phyloP scores from a whole-genome alignment of 345 rosid species.

The Ceriops tagal region DNA sequence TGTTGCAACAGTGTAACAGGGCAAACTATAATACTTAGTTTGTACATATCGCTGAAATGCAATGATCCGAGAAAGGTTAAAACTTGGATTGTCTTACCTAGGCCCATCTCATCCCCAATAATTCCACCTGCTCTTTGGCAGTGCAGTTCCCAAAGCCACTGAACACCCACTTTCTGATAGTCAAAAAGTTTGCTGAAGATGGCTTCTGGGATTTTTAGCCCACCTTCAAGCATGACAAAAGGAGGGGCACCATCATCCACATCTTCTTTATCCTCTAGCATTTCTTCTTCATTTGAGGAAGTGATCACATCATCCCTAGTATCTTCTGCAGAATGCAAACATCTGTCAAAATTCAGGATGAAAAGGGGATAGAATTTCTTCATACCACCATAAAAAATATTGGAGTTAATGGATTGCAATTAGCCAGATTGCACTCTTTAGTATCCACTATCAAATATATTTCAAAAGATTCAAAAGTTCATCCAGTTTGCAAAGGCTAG shows the following conservation, averaged over 20 bases:
- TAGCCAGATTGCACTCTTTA: not conserved
- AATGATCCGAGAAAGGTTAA: slow-evolving; percentile 88
- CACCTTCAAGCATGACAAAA: slow-evolving; percentile 72
- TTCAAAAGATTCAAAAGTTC: not conserved
- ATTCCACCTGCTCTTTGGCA: slow-evolving; percentile 99
- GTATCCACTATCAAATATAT: not conserved
- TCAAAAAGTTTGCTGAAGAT: slow-evolving; percentile 79
- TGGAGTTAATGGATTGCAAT: not conserved
- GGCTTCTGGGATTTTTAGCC: slow-evolving; percentile 69
- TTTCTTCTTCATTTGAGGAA: slow-evolving; percentile 56
- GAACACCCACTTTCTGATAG: slow-evolving; percentile 96
- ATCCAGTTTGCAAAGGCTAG: not conserved
- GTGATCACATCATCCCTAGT: slow-evolving; percentile 32
- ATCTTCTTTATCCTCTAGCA: slow-evolving; percentile 51
- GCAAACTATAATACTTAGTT: slow-evolving; percentile 87
- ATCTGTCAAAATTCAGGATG: not conserved
- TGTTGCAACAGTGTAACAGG: slow-evolving; percentile 92
- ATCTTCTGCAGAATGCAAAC: slow-evolving; percentile 35
- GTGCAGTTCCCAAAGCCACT: slow-evolving; percentile 99
- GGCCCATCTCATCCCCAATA: slow-evolving; percentile 99
- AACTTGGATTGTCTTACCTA: slow-evolving; percentile 94
- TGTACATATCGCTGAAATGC: slow-evolving; percentile 90
- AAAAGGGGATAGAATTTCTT: not conserved
- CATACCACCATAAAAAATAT: not conserved
- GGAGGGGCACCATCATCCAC: slow-evolving; percentile 35